Base-by-base conservation (phyloP, 441 rosid genomes). In the Rhodomyrtus psidioides region DNA sequence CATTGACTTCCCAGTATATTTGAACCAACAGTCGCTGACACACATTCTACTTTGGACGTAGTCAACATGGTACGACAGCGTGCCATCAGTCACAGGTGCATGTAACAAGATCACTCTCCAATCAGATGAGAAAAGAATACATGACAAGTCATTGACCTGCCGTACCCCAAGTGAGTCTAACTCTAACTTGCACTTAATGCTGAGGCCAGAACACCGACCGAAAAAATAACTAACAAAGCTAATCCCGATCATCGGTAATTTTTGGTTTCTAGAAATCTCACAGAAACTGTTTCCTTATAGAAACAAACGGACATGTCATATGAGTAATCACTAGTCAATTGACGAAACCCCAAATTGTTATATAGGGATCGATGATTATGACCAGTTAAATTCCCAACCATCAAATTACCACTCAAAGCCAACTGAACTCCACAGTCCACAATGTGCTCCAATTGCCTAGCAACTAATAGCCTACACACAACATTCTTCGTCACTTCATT, bases 161-260 rank as follows among this genome's bases (percentile, higher is more conserved):
- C 75, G 30, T 30, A 62, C 9, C 30, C 75, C 30, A 17, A 30
- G 75, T 62, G 44, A 62, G 44, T 62, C 75, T 21, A 62, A 62
- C 58, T 17, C 24, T 30, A 30, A 9, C 44, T 5, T 6, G 14
- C 75, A 30, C 44, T 62, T 62, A 39, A 30, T 62, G 75, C 26
- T 34, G 17, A 62, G 24, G 75, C 75, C 75, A 62, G 44, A 62
- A 44, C 34, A 62, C 12, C 0, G 4, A 24, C 75, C 0, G 2
- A 30, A 62, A 62, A 44, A 62, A 17, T 62, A 30, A 62, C 44
- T 62, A 30, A 62, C 75, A 62, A 62, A 62, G 49, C 79, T 21
- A 21, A 34, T 65, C 79, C n/a, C 4, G 0, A 65, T 19, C 2
- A 1, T 19, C 13, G 0, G 4, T 4, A 34, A 34, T 34, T 34